Base-by-base conservation (phyloP, 129 eudicot species). In the Arctium lappa region DNA sequence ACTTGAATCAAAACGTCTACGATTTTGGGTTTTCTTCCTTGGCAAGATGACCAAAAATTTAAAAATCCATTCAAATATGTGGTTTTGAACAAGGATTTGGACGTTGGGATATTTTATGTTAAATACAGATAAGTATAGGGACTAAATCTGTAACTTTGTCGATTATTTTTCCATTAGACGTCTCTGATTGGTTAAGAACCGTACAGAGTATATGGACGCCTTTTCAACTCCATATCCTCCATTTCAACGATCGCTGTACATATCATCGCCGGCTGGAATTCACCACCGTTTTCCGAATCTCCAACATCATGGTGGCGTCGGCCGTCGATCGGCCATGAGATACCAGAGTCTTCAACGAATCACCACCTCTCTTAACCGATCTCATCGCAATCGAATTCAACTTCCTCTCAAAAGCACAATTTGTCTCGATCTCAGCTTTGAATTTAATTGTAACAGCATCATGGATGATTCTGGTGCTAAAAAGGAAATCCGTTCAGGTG, bases 381-480 rank as follows among this genome's bases (percentile, higher is more conserved):
- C 86, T 46, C 86, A 82, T 46, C 72, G 44, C 37, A 18, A 79
- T 53, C 22, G 73, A 46, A 73, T 80, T 78, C 83, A 60, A 73
- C 74, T 37, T 73, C 42, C 76, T 74, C 15, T 56, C 69, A 71
- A 30, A 36, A 70, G 5, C 71, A 76, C 70, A 77, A 75, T 46
- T 37, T 13, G 70, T 15, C 65, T 18, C 46, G 77, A 70, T 74
- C 80, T 76, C 60, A 36, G 68, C 22, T 40, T 36, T 18, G 53
- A 71, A 77, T 31, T 31, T 5, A 60, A 38, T 60, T 29, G 8
- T 37, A 85, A 38, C 46, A 75, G 15, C 38, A 73, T 79, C 42
- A 89, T 91, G 92, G 80, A 72, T 44, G 87, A 88, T 27, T 32
- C 82, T 1, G 48, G 36, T 30, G 81, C 81, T 32, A 85, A 74